Base-by-base conservation (phyloP, 2,329 filamentous ascomycete species). In the Xylaria sp. region DNA sequence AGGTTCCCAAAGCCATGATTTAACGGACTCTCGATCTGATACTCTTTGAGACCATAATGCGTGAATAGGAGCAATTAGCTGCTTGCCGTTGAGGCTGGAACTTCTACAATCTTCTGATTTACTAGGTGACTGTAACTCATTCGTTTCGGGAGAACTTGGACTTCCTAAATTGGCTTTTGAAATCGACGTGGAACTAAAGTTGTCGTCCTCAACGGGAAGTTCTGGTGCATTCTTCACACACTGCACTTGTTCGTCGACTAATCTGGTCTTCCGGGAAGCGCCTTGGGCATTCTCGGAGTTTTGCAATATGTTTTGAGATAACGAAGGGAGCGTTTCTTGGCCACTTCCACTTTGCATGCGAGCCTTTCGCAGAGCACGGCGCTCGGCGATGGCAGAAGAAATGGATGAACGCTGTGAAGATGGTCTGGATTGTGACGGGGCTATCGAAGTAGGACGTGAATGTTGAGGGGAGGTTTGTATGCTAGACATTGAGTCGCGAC, bases 71-170 rank as follows among this genome's bases (percentile, higher is more conserved):
- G 52, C 36, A 34, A 43, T 45, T 10, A 69, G 41, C 50, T 66
- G 46, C 25, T 52, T 69, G 30, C 63, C 20, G 32, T 58, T 53
- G 3, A 67, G 18, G 36, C 32, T 70, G 15, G 72, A 41, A 56
- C 34, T 53, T 48, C 72, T 63, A 52, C 60, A 25, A n/a, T 60
- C 66, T 41, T 75, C 71, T 15, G 68, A 46, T 41, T 78, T 77
- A 20, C 56, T 73, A 36, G 82, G 80, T 39, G 82, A 82, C 30
- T 82, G 80, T 34, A 82, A 82, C 60, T 82, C 79, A 64, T 86
- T 82, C 18, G 83, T 86, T 61, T 88, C 85, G 8, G 85, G 84
- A 58, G 86, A 86, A 55, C 86, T 88, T 36, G 85, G 85, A 70
- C 84, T 87, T 43, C 81, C 83, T 3, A 86, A 73, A 62, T 81